Evolutionary conservation across 2,329 filamentous ascomycete genomes (phyloP), one percentile per base, ranked within the genome.

Genomic region (Hymenoscyphus linearis): DNA sequence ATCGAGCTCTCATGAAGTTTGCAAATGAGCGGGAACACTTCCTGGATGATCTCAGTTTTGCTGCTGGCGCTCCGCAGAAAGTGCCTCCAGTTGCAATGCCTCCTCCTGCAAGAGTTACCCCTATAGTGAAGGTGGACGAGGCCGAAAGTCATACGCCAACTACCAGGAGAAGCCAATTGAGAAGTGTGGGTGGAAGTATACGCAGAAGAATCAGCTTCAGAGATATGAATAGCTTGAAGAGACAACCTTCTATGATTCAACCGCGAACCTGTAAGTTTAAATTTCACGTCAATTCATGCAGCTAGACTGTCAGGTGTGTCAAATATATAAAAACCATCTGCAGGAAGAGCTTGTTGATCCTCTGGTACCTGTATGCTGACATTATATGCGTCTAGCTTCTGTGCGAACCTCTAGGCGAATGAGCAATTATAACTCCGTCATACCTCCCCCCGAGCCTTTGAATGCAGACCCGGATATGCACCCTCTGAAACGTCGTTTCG

Each of bases 381-480:
- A n/a, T 22, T 57, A 50, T 57, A 9, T 74, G 63, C 72, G 22
- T 66, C 64, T 68, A 85, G 84, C 83, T 65, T 90, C 88, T 26
- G 81, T 88, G 65, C 87, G 93, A 68, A 96, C 93, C 4, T 87
- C 93, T 40, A 95, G 87, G 76, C 86, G 95, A 69, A 79, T 98
- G 67, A 98, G 93, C 75, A 96, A 96, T 74, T 99, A 99, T 76
- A 98, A 98, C 74, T 97, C 95, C 1, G 95, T 99, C 58, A 98
- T 99, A 59, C 95, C 95, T 14, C 87, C 86, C 2, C 95, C 95
- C 13, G 91, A 98, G 74, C 93, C 93, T 10, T 85, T 98, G 65
- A 91, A 96, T 61, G 85, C 88, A 57, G 90, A 93, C 62, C 91
- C 93, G 18, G 86, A 96, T 66, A 97, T 97, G 91, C 95, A 99